Base-by-base conservation (phyloP, 2,329 filamentous ascomycete species). In the Colletotrichum brevisporum region DNA sequence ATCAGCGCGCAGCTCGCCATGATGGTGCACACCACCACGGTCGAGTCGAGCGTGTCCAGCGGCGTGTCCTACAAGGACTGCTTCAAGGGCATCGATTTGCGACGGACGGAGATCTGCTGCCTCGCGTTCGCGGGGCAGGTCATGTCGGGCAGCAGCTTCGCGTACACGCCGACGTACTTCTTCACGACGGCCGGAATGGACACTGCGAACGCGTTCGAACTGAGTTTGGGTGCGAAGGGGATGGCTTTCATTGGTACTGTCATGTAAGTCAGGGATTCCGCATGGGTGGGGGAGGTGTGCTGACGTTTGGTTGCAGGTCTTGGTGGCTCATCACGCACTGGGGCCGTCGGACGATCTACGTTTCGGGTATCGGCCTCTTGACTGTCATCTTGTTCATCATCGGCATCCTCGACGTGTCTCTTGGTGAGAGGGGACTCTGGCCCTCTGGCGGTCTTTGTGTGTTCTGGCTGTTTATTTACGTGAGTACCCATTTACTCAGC, bases 31-130 rank as follows among this genome's bases (percentile, higher is more conserved):
- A 77, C 75, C 3, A 82, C 83, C 61, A 79, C 79, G 73, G 73
- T 83, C 15, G 83, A 86, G 72, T 76, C 79, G 41, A 75, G 78
- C n/a, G 74, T 80, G 43, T 78, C 79, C 0, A 73, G 73, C 2
- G 84, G 83, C 2, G 80, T 80, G 1, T 79, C 75, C 0, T 88
- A 87, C 71, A 56, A 74, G 27, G 83, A 86, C 74, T 86, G 84
- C 71, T 86, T 88, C 75, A 80, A 79, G 39, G 81, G 81, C 13
- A 73, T 76, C 6, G 82, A 88, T 65, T 74, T 83, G 5, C 78
- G 83, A 0, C 78, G 84, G 26, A 84, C 83, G 0, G 82, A 84
- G 65, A 83, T 85, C 26, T 80, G 80, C 21, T 78, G 80, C 63
- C 73, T 82, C 54, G 77, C 77, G 6, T 81, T 83, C 72, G 71